Conservation (phyloP, 192 early-diverging fungal genomes). For the Coemansia sp. region DNA sequence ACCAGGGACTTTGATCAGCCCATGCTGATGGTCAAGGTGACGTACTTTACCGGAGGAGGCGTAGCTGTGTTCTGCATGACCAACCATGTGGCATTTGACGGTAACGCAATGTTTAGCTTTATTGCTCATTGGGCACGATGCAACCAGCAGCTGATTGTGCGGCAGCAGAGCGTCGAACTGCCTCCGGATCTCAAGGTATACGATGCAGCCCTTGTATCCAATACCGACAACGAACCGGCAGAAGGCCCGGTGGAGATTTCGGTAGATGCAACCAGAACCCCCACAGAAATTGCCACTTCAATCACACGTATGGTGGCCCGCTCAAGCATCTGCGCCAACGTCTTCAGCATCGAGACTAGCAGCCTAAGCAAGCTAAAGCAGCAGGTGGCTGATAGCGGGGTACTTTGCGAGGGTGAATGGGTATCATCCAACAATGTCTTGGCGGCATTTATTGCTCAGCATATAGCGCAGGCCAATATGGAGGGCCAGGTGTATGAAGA, state of each 20-base stretch:
- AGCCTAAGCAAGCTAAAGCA: conserved; percentile 12
- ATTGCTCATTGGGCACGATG: conserved; percentile 41
- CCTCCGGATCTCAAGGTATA: conserved; percentile 13
- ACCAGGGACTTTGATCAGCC: conserved; percentile 7
- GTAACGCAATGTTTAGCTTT: conserved; percentile 45
- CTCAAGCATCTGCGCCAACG: conserved; percentile 9
- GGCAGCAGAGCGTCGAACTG: conserved; percentile 1
- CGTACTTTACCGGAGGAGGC: conserved; percentile 34
- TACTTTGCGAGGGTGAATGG: conserved; percentile 24
- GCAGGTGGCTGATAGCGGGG: conserved; percentile 21
- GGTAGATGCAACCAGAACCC: conserved; percentile 27
- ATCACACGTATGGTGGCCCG: conserved; percentile 12
- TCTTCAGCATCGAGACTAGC: conserved; percentile 20
- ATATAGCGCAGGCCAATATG: conserved; percentile 35
- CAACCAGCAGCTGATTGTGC: conserved; percentile 7
- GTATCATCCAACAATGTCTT: conserved; percentile 41
- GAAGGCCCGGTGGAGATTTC: conserved; percentile 25
- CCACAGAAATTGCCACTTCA: conserved; percentile 2
- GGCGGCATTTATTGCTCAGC: conserved; percentile 24
- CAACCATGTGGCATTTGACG: conserved; percentile 48
- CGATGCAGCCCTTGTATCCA: background rate
- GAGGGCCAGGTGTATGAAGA: conserved; percentile 20
- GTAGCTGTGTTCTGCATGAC: conserved; percentile 34
- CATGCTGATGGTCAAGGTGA: conserved; percentile 46
- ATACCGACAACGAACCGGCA: background rate